A percentile compares a stretch with the other conserved stretches of the same genome.
These are phyloP conservation scores for Kuraishia hungarica DNA, from an alignment of 805 yeast species.

Conservation along the genomic window DNA sequence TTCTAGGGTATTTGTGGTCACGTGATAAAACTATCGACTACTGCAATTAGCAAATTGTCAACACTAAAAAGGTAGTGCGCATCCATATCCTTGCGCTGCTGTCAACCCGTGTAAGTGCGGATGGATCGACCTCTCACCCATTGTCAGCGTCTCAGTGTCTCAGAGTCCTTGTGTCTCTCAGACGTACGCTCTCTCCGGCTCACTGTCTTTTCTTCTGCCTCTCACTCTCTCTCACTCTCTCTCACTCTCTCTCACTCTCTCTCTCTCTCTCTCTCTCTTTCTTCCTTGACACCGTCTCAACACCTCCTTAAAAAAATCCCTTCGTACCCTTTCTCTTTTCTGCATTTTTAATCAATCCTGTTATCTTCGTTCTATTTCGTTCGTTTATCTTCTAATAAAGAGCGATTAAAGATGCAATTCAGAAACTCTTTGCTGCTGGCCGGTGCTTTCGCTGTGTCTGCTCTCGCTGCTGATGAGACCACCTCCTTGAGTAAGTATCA, in stretches of 20 bases:
- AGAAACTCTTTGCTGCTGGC: slow-evolving; percentile 35
- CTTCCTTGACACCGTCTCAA: too few species aligned
- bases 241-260: background rate
- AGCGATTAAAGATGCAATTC: slow-evolving; percentile 38
- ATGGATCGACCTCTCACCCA: background rate
- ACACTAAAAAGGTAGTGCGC: background rate
- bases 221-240: background rate
- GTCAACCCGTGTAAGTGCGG: background rate
- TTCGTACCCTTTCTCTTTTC: background rate
- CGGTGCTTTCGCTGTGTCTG: slow-evolving; percentile 42
- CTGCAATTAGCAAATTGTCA: background rate
- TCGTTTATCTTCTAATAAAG: slow-evolving; percentile 1
- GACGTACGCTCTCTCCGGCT: too few species aligned
- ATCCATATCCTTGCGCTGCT: background rate
- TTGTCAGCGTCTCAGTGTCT: too few species aligned
- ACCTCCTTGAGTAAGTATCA: slow-evolving; percentile 28
- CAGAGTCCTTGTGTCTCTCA: too few species aligned
- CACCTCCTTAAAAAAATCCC: background rate
- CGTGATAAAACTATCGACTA: background rate
- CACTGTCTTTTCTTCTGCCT: background rate
- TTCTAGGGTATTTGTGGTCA: background rate
- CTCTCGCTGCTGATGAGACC: slow-evolving; percentile 29
- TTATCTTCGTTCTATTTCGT: slow-evolving; percentile 5
- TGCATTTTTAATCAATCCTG: background rate
- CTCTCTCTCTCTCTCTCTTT: background rate